Percentiles rank a stretch among this genome's conserved stretches.
These are phyloP conservation scores for Candida alai DNA, from an alignment of 805 yeast genomes.

Conservation along the genomic window DNA sequence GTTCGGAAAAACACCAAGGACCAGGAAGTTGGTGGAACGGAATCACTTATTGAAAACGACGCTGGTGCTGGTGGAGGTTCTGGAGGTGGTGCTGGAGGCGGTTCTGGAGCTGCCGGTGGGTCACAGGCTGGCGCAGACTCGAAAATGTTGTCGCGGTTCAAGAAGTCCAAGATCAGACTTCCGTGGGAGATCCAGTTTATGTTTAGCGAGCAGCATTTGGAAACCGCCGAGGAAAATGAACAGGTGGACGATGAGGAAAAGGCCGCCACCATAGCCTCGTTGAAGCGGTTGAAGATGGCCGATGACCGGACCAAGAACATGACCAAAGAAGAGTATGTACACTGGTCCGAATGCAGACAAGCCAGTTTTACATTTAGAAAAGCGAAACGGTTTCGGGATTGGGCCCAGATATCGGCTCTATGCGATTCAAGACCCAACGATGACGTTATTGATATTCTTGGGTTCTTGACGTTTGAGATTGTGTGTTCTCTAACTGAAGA, in stretches of 20 bases:
- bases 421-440: conserved; percentile 92
- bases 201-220: conserved; percentile 88
- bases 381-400: conserved; percentile 89
- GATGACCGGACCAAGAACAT: conserved; percentile 89
- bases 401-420: conserved; percentile 85
- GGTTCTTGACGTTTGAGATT: conserved; percentile 93
- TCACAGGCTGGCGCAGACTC: conserved; percentile 30
- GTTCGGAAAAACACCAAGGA: conserved; percentile 76
- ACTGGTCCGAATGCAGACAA: conserved; percentile 98
- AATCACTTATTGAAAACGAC: conserved; percentile 48
- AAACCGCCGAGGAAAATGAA: conserved; percentile 54
- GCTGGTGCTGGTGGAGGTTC: conserved; percentile 33
- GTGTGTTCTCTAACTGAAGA: conserved; percentile 93
- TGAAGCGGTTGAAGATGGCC: conserved; percentile 83
- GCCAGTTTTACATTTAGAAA: conserved; percentile 95
- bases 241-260: conserved; percentile 83
- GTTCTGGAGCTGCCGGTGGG: conserved; percentile 33
- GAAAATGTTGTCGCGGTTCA: conserved; percentile 46
- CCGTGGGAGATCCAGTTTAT: conserved; percentile 96
- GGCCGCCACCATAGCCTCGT: conserved; percentile 84
- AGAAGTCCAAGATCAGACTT: conserved; percentile 73
- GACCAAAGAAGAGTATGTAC: conserved; percentile 97
- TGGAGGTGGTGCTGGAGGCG: conserved; percentile 20
- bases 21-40: conserved; percentile 48
- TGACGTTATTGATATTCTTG: conserved; percentile 93